Evolutionary conservation across 2,329 filamentous ascomycete species (phyloP).

Genomic region (Knufia petricola): DNA sequence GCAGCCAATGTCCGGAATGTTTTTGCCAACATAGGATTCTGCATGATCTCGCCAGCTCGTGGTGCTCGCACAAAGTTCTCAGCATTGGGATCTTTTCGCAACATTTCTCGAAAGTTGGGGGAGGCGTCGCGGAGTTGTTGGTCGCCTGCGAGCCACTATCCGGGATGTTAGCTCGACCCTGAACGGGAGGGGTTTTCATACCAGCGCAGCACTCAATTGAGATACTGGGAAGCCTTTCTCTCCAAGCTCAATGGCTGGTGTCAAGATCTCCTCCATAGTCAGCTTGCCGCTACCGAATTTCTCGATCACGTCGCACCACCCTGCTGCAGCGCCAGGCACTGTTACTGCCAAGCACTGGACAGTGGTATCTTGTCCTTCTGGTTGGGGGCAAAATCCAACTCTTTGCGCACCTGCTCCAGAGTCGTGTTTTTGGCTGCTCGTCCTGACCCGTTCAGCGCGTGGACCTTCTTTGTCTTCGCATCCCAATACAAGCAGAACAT

Average conservation of each 20-base stretch:
- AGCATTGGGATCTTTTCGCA: slow-evolving; percentile 64
- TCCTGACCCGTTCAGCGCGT: slow-evolving; percentile 88
- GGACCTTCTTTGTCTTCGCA: slow-evolving; percentile 69
- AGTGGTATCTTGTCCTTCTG: slow-evolving; percentile 51
- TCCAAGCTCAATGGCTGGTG: slow-evolving; percentile 72
- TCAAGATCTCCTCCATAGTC: slow-evolving; percentile 64
- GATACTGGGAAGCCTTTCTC: slow-evolving; percentile 86
- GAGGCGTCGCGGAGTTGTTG: slow-evolving; percentile 58
- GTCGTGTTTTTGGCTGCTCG: slow-evolving; percentile 61
- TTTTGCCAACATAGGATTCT: slow-evolving; percentile 67
- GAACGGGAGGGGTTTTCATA: slow-evolving; percentile 36
- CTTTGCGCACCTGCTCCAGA: slow-evolving; percentile 59
- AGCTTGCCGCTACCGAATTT: slow-evolving; percentile 83
- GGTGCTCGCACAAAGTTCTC: slow-evolving; percentile 65
- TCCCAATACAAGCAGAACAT: slow-evolving; percentile 95
- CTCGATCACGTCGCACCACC: slow-evolving; percentile 84
- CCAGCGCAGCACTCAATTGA: slow-evolving; percentile 60
- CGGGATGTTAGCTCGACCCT: slow-evolving; percentile 9
- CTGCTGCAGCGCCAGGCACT: slow-evolving; percentile 80
- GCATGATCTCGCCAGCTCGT: slow-evolving; percentile 74
- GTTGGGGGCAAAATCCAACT: slow-evolving; percentile 50
- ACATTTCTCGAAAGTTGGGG: slow-evolving; percentile 76
- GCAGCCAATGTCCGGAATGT: slow-evolving; percentile 72
- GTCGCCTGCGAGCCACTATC: slow-evolving; percentile 64
- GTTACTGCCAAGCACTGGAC: slow-evolving; percentile 64